A percentile compares a stretch with the other conserved stretches of the same genome.
These are phyloP conservation scores for Candida sakaeoensis DNA, from an alignment of 805 yeast genomes.

Conservation along the genomic window DNA sequence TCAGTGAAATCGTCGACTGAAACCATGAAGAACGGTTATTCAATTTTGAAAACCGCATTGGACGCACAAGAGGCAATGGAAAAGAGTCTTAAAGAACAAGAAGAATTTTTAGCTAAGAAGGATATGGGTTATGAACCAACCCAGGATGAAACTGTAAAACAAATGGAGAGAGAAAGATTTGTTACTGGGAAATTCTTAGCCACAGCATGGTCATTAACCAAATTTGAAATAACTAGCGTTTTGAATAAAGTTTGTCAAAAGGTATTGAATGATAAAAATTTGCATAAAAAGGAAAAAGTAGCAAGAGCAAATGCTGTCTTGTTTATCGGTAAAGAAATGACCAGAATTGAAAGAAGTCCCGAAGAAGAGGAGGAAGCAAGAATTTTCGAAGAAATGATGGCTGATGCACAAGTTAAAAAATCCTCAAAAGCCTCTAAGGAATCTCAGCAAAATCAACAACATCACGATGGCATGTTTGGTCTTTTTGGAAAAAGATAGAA, in stretches of 20 bases:
- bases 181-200: constrained; percentile 87
- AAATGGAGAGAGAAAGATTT: constrained; percentile 72
- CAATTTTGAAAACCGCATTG: constrained; percentile 75
- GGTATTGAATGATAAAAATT: constrained; percentile 51
- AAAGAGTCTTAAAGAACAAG: constrained; percentile 71
- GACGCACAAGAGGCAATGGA: constrained; percentile 78
- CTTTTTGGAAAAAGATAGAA: constrained; percentile 4
- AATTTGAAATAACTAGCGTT: constrained; percentile 82
- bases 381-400: constrained; percentile 87
- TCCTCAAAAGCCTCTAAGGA: constrained; percentile 18
- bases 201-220: constrained; percentile 93
- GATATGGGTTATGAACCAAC: constrained; percentile 29
- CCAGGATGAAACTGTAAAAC: constrained; percentile 32
- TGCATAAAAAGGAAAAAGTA: constrained; percentile 57
- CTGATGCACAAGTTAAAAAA: constrained; percentile 69
- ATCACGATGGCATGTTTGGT: constrained; percentile 3
- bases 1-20: constrained; percentile 81
- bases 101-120: constrained; percentile 26
- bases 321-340: constrained; percentile 68
- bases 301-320: constrained; percentile 78
- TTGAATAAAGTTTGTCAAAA: constrained; percentile 67
- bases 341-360: constrained; percentile 62
- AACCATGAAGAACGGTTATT: constrained; percentile 77
- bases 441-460: constrained; percentile 6
- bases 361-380: constrained; percentile 92